Evolutionary conservation across 2,329 filamentous ascomycete genomes (phyloP).

Genomic region (Akanthomyces dipterigenus): DNA sequence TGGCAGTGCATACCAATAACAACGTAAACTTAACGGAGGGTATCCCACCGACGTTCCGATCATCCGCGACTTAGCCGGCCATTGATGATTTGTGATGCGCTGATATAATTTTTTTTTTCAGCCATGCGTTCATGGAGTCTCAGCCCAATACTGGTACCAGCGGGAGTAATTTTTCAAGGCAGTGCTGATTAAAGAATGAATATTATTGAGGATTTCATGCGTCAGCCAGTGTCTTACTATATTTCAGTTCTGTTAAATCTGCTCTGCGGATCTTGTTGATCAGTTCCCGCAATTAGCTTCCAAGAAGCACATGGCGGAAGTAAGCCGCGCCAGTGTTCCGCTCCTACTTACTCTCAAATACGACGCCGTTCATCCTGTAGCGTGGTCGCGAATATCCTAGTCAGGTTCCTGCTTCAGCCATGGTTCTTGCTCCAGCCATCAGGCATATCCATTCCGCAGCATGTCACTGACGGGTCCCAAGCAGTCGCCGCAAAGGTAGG

Average conservation of each 20-base stretch:
- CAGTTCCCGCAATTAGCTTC: not conserved
- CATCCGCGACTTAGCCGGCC: no score
- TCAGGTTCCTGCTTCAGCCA: not conserved
- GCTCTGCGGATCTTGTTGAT: not conserved
- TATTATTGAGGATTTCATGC: no score
- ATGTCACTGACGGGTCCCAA: not conserved
- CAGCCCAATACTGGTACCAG: no score
- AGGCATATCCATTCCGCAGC: not conserved
- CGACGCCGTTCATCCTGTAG: not conserved
- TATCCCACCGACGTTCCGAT: no score
- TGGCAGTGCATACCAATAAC: no score
- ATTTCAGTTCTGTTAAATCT: not conserved
- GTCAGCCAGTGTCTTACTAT: no score
- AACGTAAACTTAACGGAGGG: no score
- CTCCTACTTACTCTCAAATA: not conserved
- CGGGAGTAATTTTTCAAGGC: no score
- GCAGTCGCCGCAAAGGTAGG: not conserved
- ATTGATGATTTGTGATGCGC: no score
- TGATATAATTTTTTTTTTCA: no score
- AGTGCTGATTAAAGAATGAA: no score
- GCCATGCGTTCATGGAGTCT: no score
- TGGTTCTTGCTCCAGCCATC: not conserved
- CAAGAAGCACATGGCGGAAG: not conserved
- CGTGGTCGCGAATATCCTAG: not conserved
- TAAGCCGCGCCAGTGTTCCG: not conserved